These are phyloP conservation scores for Pleurotus giganteus DNA, from an alignment of 768 basidiomycete species.

Conservation along the genomic window DNA sequence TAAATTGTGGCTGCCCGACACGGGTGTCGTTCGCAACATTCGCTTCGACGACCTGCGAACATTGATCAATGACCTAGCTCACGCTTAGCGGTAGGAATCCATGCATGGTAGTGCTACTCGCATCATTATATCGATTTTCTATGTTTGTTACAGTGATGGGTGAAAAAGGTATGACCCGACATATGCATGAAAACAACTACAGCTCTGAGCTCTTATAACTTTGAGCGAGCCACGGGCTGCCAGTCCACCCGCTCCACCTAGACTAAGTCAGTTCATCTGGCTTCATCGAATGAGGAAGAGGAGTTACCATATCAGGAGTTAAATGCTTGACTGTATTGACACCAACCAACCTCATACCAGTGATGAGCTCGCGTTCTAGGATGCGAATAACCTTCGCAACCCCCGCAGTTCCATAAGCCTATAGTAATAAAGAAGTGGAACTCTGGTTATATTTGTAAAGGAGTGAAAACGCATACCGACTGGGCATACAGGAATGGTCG, in stretches of 20 bases:
- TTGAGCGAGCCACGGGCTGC: conserved; percentile 43
- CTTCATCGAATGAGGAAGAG: not conserved
- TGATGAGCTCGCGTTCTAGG: conserved; percentile 73
- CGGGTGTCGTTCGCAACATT: conserved; percentile 38
- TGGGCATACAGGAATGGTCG: conserved; percentile 85
- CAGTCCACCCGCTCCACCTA: conserved; percentile 69
- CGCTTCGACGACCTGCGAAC: conserved; percentile 34
- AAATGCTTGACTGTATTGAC: conserved; percentile 63
- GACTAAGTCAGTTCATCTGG: not conserved
- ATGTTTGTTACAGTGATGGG: too few species aligned
- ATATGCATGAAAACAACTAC: too few species aligned
- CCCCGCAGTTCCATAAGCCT: conserved; percentile 78
- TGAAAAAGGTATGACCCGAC: too few species aligned
- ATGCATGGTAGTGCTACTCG: not conserved
- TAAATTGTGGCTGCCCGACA: conserved; percentile 46
- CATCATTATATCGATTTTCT: too few species aligned
- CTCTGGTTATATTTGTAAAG: not conserved
- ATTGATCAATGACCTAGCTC: conserved; percentile 37
- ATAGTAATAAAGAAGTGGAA: not conserved
- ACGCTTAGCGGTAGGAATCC: not conserved
- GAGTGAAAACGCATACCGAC: conserved; percentile 47
- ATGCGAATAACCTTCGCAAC: conserved; percentile 66
- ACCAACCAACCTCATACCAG: conserved; percentile 75
- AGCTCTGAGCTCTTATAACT: conserved; percentile 25
- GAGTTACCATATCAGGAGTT: conserved; percentile 66